Evolutionary conservation across 495 filamentous ascomycete species (phyloP), one percentile per base, ranked within the genome.

Genomic region (Daldinia grandis): DNA sequence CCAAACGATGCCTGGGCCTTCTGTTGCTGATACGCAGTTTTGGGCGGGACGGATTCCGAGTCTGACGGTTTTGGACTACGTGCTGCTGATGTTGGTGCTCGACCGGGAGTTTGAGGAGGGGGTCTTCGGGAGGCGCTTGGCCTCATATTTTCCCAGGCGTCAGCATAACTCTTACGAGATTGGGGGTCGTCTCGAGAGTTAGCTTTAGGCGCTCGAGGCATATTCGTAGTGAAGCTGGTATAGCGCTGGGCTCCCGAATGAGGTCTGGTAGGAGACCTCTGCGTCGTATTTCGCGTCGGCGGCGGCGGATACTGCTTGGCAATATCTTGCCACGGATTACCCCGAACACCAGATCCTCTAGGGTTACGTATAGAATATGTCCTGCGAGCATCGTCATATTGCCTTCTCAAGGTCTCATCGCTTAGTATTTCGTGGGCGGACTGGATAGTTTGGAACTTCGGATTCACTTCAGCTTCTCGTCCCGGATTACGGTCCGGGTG

Each of bases 401-500:
- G 94, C 12, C 85, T 76, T 60, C 89, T 89, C 70, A 84, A 80
- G 33, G 82, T 79, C 0, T 89, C 81, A 69, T 97, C 92, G 63
- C 83, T 85, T 27, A 98, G 83, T 28, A 98, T 86, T 75, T 97
- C 94, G 68, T 95, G 88, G 24, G 94, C 94, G 1, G 90, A 85
- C 76, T 95, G 92, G 60, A 97, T 96, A 28, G 87, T 84, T 74
- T 95, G 90, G 73, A 97, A 97, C 74, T 91, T 91, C 19, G 92
- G 81, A 63, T 89, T 92, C 63, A 90, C 90, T 69, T 93, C 92
- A 21, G 84, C 74, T 79, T 97, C 94, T 67, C 85, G 85, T 47
- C 94, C 94, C 4, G 90, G 92, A 72, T 98, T 97, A 47, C 93
- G 89, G 76, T 98, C 94, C 6, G 94, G 94, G 74, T 98, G 94